phyloP scores from a whole-genome alignment of 2,329 filamentous ascomycete species.

The Trichocomaceae sp. region DNA sequence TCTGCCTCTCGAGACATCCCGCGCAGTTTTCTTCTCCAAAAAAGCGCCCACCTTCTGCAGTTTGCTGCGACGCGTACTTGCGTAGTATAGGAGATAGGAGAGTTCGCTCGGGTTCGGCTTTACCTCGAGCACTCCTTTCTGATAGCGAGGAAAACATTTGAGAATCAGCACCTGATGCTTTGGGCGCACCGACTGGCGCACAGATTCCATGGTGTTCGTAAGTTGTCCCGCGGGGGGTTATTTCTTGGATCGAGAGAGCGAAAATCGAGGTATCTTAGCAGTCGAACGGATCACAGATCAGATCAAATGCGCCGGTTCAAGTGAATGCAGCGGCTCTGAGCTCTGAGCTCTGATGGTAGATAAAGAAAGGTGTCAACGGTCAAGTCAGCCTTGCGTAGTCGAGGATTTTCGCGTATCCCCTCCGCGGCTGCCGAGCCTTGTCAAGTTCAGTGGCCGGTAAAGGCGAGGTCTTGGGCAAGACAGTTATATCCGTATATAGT shows the following conservation, averaged over 20 bases:
- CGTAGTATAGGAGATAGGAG: slow-evolving; percentile 95
- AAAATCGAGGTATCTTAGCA: background rate
- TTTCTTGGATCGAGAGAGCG: background rate
- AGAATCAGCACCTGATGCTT: slow-evolving; percentile 96
- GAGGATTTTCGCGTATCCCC: background rate
- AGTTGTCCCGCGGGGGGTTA: background rate
- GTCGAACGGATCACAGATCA: too few species aligned
- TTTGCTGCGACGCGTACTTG: slow-evolving; percentile 87
- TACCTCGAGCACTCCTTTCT: slow-evolving; percentile 85
- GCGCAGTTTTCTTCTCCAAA: slow-evolving; percentile 85
- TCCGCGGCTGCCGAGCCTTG: background rate
- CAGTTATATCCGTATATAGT: background rate
- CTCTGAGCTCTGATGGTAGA: background rate
- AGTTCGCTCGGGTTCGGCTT: slow-evolving; percentile 96
- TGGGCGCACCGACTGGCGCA: slow-evolving; percentile 63
- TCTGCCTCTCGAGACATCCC: slow-evolving; percentile 81
- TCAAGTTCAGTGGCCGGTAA: background rate
- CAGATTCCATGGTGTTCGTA: slow-evolving; percentile 44
- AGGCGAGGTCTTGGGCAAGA: background rate
- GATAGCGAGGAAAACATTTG: slow-evolving; percentile 91
- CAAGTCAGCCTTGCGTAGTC: background rate
- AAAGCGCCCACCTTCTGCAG: slow-evolving; percentile 93
- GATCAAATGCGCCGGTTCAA: background rate
- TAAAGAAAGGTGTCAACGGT: background rate
- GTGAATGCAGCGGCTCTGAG: background rate